These are phyloP conservation scores for Macrophomina tecta DNA, from an alignment of 2,329 filamentous ascomycete species.

Conservation along the genomic window DNA sequence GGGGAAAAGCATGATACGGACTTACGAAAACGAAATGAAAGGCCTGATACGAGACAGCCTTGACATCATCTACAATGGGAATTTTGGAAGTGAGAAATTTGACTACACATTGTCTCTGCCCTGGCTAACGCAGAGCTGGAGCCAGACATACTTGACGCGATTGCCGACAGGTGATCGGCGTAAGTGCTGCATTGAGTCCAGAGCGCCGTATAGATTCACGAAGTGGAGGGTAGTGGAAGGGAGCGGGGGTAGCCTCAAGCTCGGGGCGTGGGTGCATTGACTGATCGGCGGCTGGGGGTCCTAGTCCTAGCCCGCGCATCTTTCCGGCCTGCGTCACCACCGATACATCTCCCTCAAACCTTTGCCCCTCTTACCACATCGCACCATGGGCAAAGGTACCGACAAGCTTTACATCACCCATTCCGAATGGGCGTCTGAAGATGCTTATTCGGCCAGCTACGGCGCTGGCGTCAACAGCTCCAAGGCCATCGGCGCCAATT, in stretches of 20 bases:
- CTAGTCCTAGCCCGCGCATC: not conserved
- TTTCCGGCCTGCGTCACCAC: not conserved
- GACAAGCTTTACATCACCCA: conserved; percentile 76
- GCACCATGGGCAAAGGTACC: conserved; percentile 46
- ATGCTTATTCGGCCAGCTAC: conserved; percentile 83
- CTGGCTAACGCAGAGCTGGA: not conserved
- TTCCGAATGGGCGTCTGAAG: conserved; percentile 93
- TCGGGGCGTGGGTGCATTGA: not conserved
- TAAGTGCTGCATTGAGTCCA: too few relatives aligned
- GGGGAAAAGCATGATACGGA: conserved; percentile 13
- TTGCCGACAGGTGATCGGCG: too few relatives aligned
- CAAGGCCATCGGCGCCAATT: conserved; percentile 65
- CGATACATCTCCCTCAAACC: not conserved
- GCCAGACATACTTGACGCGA: too few relatives aligned
- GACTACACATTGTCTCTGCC: too few relatives aligned
- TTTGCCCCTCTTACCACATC: not conserved
- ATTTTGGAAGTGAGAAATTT: not conserved
- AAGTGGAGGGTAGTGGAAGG: not conserved
- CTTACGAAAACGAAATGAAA: conserved; percentile 20
- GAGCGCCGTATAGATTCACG: not conserved
- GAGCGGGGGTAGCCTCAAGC: not conserved
- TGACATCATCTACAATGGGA: not conserved
- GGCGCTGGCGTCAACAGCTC: conserved; percentile 67
- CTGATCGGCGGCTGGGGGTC: conserved; percentile 13
- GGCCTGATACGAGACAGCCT: conserved; percentile 5